These are phyloP conservation scores for Petasospora fabianii DNA, from an alignment of 1,139 yeast species.

Conservation along the genomic window DNA sequence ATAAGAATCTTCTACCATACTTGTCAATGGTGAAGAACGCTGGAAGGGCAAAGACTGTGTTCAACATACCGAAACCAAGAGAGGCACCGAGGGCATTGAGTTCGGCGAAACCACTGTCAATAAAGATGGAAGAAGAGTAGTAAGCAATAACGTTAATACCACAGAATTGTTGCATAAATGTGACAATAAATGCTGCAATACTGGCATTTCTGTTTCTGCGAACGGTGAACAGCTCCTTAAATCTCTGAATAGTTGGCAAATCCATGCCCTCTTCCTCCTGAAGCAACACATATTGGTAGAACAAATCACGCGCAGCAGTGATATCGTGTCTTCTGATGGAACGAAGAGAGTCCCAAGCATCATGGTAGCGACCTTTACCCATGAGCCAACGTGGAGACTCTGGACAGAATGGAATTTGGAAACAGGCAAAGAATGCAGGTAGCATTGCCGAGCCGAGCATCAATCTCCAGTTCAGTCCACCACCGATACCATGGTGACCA, in stretches of 20 bases:
- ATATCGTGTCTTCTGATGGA: slow-evolving; percentile 49
- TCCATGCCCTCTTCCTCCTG: slow-evolving; percentile 64
- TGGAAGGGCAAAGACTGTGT: slow-evolving; percentile 78
- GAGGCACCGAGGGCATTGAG: slow-evolving; percentile 70
- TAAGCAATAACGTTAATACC: slow-evolving; percentile 89
- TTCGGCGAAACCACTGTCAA: slow-evolving; percentile 60
- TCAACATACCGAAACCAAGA: slow-evolving; percentile 82
- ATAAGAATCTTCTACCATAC: slow-evolving; percentile 70
- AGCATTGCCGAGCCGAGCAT: slow-evolving; percentile 78
- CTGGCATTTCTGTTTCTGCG: slow-evolving; percentile 85
- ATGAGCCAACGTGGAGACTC: slow-evolving; percentile 82
- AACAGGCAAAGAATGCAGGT: slow-evolving; percentile 65
- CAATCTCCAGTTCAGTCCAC: slow-evolving; percentile 71
- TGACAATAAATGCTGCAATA: slow-evolving; percentile 73
- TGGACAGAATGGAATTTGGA: slow-evolving; percentile 68
- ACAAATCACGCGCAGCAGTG: slow-evolving; percentile 73
- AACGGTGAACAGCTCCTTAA: slow-evolving; percentile 56
- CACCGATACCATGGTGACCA: slow-evolving; percentile 40
- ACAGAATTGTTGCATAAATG: slow-evolving; percentile 92
- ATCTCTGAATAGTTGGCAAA: slow-evolving; percentile 49
- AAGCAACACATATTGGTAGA: slow-evolving; percentile 64
- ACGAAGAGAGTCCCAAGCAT: slow-evolving; percentile 52
- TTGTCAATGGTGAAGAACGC: slow-evolving; percentile 80
- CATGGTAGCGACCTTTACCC: slow-evolving; percentile 56
- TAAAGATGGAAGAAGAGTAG: slow-evolving; percentile 71